Base-by-base conservation (phyloP, 768 basidiomycete genomes). In the Obba rivulosa region DNA sequence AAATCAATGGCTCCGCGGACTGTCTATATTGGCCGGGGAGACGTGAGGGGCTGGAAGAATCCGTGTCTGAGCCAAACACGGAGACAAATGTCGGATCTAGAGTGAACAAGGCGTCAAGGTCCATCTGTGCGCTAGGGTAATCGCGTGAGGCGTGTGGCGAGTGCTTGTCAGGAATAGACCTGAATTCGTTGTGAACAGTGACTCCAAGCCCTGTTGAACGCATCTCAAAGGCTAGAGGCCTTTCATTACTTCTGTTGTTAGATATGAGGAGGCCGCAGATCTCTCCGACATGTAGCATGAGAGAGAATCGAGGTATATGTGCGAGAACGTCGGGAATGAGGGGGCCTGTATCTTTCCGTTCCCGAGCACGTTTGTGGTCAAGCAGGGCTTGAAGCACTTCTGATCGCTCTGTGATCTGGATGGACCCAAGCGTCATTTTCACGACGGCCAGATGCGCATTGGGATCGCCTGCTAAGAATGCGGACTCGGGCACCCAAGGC, bases 391-490 rank as follows among this genome's bases (percentile, higher is more conserved):
- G 66, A 20, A 87, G 46, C 46, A 74, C 68, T 43, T 82, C 78
- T 37, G 82, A 62, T 17, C 70, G 75, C 47, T 83, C 83, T 5
- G 75, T 72, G 21, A 83, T 47, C 24, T 78, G 69, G 3, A 85
- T 49, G 16, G 66, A 66, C 11, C 71, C 71, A 7, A 61, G 16
- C 2, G 57, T 46, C 3, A 60, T 8, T 7, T 55, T 37, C 18
- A 81, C 57, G 22, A 75, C 75, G 17, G 86, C 41, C 11, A 82
- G 68, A 10, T 85, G 73, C 9, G 75, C 69, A 58, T 81, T 82
- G 8, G 80, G 75, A 57, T 84, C 83, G 20, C 77, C 79, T 11
- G 65, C 52, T 38, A 83, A 60, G 55, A 82, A 79, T 0, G 74
- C 66, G 18, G 75, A 68, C 2, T 72, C 62, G 25, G 64, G 64